These are phyloP conservation scores for Hyaloscypha finlandica DNA, from an alignment of 495 filamentous ascomycete species.

Conservation along the genomic window DNA sequence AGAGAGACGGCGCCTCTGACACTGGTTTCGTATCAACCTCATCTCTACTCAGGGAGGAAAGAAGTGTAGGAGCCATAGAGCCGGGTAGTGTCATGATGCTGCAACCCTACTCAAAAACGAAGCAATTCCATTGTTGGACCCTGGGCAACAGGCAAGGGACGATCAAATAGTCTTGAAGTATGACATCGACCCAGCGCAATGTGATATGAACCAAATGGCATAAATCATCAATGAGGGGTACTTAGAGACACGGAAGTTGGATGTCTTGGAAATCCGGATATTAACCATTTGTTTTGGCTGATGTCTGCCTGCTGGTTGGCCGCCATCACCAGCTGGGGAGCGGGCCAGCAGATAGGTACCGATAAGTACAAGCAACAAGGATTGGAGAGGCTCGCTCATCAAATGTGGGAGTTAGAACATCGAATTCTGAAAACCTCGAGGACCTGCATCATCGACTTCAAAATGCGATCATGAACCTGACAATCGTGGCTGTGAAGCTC, in stretches of 20 bases:
- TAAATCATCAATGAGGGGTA: slow-evolving; percentile 1
- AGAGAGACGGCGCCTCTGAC: background rate
- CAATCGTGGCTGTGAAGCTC: background rate
- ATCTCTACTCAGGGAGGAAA: background rate
- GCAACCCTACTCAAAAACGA: background rate
- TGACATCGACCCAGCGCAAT: background rate
- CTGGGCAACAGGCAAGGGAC: background rate
- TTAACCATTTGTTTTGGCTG: slow-evolving; percentile 19
- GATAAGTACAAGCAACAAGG: background rate
- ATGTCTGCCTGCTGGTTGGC: slow-evolving; percentile 22
- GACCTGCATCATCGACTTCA: background rate
- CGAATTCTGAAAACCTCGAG: background rate
- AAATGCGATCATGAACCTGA: background rate
- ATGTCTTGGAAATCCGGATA: slow-evolving; percentile 13
- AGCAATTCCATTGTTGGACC: background rate
- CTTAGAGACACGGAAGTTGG: slow-evolving; percentile 3
- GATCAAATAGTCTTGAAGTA: background rate
- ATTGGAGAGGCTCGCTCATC: background rate
- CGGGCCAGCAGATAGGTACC: slow-evolving; percentile 1
- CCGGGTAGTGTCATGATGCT: background rate
- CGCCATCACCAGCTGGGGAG: background rate
- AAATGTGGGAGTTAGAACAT: background rate
- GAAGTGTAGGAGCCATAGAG: background rate
- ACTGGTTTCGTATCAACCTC: background rate
- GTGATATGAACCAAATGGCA: background rate